These are phyloP conservation scores for Aspergillus piperis DNA, from an alignment of 2,329 filamentous ascomycete genomes.

Conservation along the genomic window DNA sequence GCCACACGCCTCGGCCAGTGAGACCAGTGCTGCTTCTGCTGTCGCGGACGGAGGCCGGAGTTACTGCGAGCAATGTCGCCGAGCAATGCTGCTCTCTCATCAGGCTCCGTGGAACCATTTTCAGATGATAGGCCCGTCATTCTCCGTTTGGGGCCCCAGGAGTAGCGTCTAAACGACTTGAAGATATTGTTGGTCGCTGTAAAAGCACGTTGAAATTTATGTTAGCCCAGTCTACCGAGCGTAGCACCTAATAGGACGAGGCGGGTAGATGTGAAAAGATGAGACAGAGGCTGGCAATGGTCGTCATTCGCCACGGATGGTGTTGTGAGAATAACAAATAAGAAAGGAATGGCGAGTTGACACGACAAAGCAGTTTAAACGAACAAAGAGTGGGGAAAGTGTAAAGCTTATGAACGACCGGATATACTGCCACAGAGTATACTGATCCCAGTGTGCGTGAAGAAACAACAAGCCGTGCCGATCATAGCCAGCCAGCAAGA, in stretches of 20 bases:
- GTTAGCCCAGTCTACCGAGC: constrained; percentile 16
- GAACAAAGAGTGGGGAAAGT: not conserved
- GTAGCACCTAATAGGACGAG: not conserved
- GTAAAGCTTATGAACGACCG: not conserved
- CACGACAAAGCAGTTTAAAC: not conserved
- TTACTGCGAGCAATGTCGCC: constrained; percentile 21
- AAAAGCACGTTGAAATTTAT: not conserved
- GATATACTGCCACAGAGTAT: not conserved
- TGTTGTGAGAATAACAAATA: constrained; percentile 6
- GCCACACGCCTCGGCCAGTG: constrained; percentile 42
- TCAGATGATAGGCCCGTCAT: constrained; percentile 31
- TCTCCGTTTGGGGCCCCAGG: constrained; percentile 29
- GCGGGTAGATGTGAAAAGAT: not conserved
- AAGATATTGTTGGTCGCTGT: constrained; percentile 32
- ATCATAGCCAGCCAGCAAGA: constrained; percentile 1
- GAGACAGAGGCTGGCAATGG: not conserved
- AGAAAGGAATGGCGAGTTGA: constrained; percentile 1
- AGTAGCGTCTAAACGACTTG: constrained; percentile 32
- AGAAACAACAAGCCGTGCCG: not conserved
- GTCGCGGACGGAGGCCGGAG: constrained; percentile 21
- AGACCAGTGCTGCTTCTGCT: constrained; percentile 43
- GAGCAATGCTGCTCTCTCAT: constrained; percentile 41
- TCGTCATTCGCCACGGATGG: not conserved
- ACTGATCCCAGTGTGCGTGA: not conserved
- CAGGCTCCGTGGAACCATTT: constrained; percentile 35